Evolutionary conservation across 1,284 basidiomycete species (phyloP).

Genomic region (Moniliophthora roreri): DNA sequence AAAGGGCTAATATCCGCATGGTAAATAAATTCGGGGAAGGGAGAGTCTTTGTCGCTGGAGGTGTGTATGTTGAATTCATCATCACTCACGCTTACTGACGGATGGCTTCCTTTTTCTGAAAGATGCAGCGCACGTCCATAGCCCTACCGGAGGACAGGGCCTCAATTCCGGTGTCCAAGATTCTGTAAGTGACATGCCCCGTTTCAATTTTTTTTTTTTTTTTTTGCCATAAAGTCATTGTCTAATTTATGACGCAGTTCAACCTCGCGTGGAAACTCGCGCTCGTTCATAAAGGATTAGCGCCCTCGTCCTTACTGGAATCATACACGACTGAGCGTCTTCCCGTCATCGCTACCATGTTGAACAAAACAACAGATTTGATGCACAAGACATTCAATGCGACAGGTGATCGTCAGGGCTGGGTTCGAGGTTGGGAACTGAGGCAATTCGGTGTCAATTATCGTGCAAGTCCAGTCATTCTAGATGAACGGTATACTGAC

Average conservation of each 20-base stretch:
- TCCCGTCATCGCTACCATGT: slow-evolving; percentile 39
- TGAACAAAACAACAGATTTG: slow-evolving; percentile 22
- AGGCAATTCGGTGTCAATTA: slow-evolving; percentile 32
- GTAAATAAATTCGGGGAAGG: background rate
- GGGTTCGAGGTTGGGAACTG: slow-evolving; percentile 17
- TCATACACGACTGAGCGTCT: slow-evolving; percentile 36
- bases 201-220: background rate
- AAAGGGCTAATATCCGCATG: slow-evolving; percentile 13
- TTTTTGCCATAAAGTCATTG: background rate
- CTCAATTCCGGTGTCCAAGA: slow-evolving; percentile 42
- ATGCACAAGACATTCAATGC: slow-evolving; percentile 19
- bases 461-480: slow-evolving; percentile 26
- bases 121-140: slow-evolving; percentile 2
- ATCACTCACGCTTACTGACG: background rate
- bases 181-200: slow-evolving; percentile 23
- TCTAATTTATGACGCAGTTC: slow-evolving; percentile 20
- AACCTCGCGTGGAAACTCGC: slow-evolving; percentile 45
- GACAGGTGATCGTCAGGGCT: slow-evolving; percentile 6
- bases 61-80: background rate
- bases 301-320: slow-evolving; percentile 31
- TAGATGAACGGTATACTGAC: slow-evolving; percentile 10
- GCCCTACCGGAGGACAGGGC: slow-evolving; percentile 21
- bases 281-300: slow-evolving; percentile 33
- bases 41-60: background rate
- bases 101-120: background rate